Evolutionary conservation across 2,329 filamentous ascomycete species (phyloP).

Genomic region (Diplocarpon rosae): DNA sequence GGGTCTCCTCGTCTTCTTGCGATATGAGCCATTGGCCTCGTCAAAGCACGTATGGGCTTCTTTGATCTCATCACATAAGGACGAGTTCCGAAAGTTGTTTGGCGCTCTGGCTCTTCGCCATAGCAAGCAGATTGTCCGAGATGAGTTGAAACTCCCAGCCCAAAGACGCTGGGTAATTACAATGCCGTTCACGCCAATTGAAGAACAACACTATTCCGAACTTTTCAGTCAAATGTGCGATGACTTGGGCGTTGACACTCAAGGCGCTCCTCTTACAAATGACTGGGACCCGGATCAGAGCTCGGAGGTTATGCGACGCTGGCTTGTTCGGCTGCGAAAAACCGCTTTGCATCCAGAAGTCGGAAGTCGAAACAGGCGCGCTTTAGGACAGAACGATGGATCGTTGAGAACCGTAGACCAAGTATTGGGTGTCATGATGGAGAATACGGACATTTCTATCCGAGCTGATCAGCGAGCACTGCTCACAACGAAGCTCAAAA

Average conservation of each 20-base stretch:
- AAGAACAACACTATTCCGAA: conserved; percentile 78
- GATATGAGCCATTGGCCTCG: conserved; percentile 64
- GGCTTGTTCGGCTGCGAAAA: conserved; percentile 68
- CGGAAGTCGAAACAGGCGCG: conserved; percentile 52
- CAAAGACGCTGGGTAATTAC: conserved; percentile 84
- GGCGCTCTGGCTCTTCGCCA: conserved; percentile 66
- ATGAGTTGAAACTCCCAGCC: conserved; percentile 67
- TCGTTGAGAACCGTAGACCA: conserved; percentile 74
- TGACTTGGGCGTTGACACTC: conserved; percentile 51
- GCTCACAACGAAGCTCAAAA: conserved; percentile 50
- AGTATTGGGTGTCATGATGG: conserved; percentile 84
- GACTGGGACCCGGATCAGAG: conserved; percentile 57
- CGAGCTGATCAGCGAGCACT: conserved; percentile 58
- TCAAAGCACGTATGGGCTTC: conserved; percentile 55
- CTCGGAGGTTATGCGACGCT: conserved; percentile 63
- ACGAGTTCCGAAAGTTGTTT: conserved; percentile 60
- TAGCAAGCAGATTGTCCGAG: conserved; percentile 68
- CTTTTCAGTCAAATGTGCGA: conserved; percentile 67
- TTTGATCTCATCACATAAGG: conserved; percentile 49
- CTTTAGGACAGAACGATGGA: conserved; percentile 49
- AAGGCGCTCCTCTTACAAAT: conserved; percentile 50
- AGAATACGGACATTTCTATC: conserved; percentile 61
- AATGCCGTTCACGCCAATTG: conserved; percentile 79
- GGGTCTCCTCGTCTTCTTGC: conserved; percentile 71
- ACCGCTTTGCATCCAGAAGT: conserved; percentile 81